phyloP scores from a whole-genome alignment of 2,329 filamentous ascomycete genomes.

The Cordyceps militaris region DNA sequence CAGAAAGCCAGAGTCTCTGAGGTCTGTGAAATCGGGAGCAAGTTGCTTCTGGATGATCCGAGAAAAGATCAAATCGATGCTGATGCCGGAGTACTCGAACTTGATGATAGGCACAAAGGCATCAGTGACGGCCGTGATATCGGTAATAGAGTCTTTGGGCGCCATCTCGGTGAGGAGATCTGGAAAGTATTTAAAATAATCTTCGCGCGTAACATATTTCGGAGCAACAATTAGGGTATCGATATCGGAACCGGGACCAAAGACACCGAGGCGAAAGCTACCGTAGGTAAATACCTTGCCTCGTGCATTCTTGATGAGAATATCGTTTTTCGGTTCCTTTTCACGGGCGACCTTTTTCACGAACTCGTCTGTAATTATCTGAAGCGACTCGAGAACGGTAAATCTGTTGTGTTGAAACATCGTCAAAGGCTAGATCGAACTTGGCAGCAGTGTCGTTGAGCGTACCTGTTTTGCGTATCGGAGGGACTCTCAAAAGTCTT shows the following conservation, averaged over 20 bases:
- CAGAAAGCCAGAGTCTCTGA: constrained; percentile 78
- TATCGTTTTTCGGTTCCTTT: constrained; percentile 65
- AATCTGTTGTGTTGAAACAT: constrained; percentile 41
- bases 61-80: constrained; percentile 89
- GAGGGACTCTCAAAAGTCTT: constrained; percentile 84
- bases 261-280: constrained; percentile 90
- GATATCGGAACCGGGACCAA: constrained; percentile 93
- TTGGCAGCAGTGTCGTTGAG: neutral
- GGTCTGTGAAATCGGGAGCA: constrained; percentile 56
- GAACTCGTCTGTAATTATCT: constrained; percentile 77
- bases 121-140: constrained; percentile 78
- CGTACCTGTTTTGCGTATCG: constrained; percentile 75
- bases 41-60: constrained; percentile 66
- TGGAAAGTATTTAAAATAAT: constrained; percentile 92
- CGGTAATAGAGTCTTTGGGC: constrained; percentile 70
- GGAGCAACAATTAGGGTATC: constrained; percentile 91
- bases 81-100: constrained; percentile 83
- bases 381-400: constrained; percentile 67
- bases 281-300: constrained; percentile 95
- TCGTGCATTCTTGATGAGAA: constrained; percentile 73
- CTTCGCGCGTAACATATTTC: constrained; percentile 77
- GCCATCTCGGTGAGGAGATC: constrained; percentile 69
- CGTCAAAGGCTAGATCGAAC: neutral
- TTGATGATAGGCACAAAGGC: constrained; percentile 97
- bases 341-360: constrained; percentile 71